Percentiles rank a stretch among this genome's conserved stretches.
Conservation (phyloP, 352 stramenopile genomes). For the Globisporangium perplexum region DNA sequence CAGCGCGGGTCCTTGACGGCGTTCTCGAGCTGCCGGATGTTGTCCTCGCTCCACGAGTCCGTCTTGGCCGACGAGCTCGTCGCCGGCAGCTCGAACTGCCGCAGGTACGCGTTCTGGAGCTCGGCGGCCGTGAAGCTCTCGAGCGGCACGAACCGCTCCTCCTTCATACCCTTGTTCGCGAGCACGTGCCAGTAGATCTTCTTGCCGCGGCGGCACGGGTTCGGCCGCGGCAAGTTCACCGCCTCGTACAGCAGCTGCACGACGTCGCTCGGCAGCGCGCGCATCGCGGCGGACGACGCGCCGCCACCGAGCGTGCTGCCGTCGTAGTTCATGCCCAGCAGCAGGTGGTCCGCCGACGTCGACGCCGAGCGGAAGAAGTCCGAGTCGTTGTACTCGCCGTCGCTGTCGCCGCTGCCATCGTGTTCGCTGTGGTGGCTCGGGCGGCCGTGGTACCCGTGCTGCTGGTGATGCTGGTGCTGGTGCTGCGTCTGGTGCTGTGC, state of each 20-base stretch:
- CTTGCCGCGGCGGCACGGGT: constrained; percentile 62
- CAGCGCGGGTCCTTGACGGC: constrained; percentile 68
- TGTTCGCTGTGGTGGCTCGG: constrained; percentile 1
- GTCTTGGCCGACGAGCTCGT: constrained; percentile 34
- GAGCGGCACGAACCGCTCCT: constrained; percentile 47
- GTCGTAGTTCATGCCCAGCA: constrained; percentile 23
- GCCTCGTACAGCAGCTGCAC: constrained; percentile 65
- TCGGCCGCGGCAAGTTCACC: constrained; percentile 65
- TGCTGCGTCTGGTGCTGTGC: neutral
- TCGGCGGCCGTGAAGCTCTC: constrained; percentile 60
- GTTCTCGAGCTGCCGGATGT: constrained; percentile 61
- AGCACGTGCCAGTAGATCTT: constrained; percentile 76
- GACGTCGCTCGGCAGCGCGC: constrained; percentile 37
- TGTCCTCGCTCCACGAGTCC: constrained; percentile 62
- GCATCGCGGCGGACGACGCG: constrained; percentile 29
- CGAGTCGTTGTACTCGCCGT: constrained; percentile 12
- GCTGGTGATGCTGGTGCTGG: constrained; percentile 4
- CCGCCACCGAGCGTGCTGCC: neutral
- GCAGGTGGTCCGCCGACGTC: constrained; percentile 15
- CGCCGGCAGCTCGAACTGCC: constrained; percentile 54
- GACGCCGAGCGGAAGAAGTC: constrained; percentile 11
- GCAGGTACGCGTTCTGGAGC: constrained; percentile 63
- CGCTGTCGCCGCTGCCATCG: constrained; percentile 11
- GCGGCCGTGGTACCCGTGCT: constrained; percentile 1
- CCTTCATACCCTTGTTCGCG: constrained; percentile 62